Evolutionary conservation across 345 rosid genomes (phyloP).

Genomic region (Laguncularia racemosa): DNA sequence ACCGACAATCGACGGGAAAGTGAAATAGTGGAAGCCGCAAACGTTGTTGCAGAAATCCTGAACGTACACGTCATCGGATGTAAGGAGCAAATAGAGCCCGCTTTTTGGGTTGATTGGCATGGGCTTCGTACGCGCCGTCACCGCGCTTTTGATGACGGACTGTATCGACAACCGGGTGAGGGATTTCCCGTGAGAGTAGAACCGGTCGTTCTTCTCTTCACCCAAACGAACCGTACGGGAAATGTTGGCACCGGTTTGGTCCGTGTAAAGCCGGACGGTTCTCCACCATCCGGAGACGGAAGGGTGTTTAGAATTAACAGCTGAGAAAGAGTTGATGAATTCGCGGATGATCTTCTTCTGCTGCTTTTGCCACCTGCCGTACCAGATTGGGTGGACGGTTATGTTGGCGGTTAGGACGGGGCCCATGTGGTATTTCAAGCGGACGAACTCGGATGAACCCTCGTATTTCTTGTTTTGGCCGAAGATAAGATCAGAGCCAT

Average conservation of each 20-base stretch:
- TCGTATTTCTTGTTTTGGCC: conserved; percentile 68
- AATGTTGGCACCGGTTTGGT: conserved; percentile 76
- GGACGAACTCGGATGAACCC: conserved; percentile 94
- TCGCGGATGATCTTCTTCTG: conserved; percentile 90
- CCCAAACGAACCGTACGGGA: conserved; percentile 56
- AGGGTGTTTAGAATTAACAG: conserved; percentile 40
- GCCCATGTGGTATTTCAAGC: conserved; percentile 89
- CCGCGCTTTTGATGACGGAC: conserved; percentile 79
- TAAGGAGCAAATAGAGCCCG: conserved; percentile 76
- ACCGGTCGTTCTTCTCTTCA: conserved; percentile 78
- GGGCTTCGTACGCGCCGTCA: conserved; percentile 56
- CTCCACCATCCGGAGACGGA: conserved; percentile 94
- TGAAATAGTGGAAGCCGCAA: conserved; percentile 94
- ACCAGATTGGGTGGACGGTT: conserved; percentile 89
- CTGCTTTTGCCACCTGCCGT: conserved; percentile 73
- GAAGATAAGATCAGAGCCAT: conserved; percentile 47
- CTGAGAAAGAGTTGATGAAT: conserved; percentile 82
- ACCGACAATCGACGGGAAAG: conserved; percentile 92
- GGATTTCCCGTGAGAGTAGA: conserved; percentile 84
- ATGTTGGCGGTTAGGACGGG: conserved; percentile 83
- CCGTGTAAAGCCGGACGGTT: conserved; percentile 87
- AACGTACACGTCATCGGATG: conserved; percentile 85
- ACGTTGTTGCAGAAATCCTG: conserved; percentile 93
- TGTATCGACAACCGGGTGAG: conserved; percentile 77
- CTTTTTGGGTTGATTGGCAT: conserved; percentile 61